Evolutionary conservation across 202 grass and related monocot genomes (phyloP).

Genomic region (Schoenoplectus tabernaemontani): DNA sequence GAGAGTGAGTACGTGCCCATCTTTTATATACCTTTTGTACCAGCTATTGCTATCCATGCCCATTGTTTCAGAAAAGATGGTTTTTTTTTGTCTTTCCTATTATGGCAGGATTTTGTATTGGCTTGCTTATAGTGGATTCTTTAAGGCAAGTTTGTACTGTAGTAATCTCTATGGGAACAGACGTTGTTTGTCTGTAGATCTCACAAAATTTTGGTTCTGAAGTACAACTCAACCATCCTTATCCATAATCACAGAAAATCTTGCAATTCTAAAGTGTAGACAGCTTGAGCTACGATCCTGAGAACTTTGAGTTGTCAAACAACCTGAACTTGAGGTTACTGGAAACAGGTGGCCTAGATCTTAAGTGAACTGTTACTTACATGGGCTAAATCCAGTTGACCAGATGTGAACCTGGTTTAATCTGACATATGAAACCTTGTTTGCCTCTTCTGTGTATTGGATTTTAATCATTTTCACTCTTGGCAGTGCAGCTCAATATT

Average conservation of each 20-base stretch:
- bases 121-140: not conserved
- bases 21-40: not conserved
- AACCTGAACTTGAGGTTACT: too few relatives aligned
- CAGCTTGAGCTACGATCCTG: not conserved
- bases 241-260: not conserved
- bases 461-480: not conserved
- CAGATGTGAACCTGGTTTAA: not conserved
- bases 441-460: not conserved
- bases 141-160: not conserved
- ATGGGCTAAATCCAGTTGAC: not conserved
- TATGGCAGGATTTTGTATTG: not conserved
- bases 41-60: not conserved
- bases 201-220: not conserved
- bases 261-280: not conserved
- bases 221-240: not conserved
- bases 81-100: not conserved
- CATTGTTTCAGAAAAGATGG: not conserved
- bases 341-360: not conserved
- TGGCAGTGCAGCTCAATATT: not conserved
- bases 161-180: not conserved
- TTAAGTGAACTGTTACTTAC: not conserved
- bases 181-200: not conserved
- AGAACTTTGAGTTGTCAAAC: not conserved
- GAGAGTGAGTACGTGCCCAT: conserved; percentile 41
- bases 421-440: not conserved